phyloP scores from a whole-genome alignment of 2,329 filamentous ascomycete genomes.

The Aspergillus candidus region DNA sequence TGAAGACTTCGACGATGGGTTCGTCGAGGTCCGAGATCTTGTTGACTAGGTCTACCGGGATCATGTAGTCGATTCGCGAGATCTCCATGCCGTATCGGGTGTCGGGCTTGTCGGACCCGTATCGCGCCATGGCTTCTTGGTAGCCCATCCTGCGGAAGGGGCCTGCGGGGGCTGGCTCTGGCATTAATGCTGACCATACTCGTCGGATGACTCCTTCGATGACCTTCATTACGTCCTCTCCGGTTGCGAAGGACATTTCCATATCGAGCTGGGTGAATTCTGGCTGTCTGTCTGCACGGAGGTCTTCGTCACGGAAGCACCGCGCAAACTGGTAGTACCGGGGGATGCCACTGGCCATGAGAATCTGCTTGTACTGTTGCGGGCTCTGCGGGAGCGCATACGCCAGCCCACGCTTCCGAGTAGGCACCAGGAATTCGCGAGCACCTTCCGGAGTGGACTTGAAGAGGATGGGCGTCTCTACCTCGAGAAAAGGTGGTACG shows the following conservation, averaged over 20 bases:
- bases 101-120: constrained; percentile 91
- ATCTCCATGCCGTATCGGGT: constrained; percentile 68
- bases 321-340: constrained; percentile 89
- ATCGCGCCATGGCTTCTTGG: constrained; percentile 67
- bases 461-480: constrained; percentile 92
- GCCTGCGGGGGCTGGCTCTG: constrained; percentile 36
- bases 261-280: constrained; percentile 97
- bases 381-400: constrained; percentile 95
- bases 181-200: constrained; percentile 50
- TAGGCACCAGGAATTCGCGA: constrained; percentile 89
- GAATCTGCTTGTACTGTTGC: constrained; percentile 96
- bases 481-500: constrained; percentile 58
- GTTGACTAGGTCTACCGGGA: constrained; percentile 58
- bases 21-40: constrained; percentile 67
- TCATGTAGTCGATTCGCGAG: constrained; percentile 55
- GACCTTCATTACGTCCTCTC: constrained; percentile 60
- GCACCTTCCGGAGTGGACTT: constrained; percentile 97
- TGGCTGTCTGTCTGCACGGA: constrained; percentile 85
- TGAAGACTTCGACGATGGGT: constrained; percentile 70
- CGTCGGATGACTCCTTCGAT: constrained; percentile 48
- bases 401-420: constrained; percentile 65
- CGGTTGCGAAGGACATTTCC: constrained; percentile 81
- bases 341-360: constrained; percentile 82
- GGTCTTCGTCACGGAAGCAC: constrained; percentile 93
- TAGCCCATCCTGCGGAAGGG: constrained; percentile 63